Conservation (phyloP, 768 basidiomycete genomes). For the Kwoniella mangroviensis region DNA sequence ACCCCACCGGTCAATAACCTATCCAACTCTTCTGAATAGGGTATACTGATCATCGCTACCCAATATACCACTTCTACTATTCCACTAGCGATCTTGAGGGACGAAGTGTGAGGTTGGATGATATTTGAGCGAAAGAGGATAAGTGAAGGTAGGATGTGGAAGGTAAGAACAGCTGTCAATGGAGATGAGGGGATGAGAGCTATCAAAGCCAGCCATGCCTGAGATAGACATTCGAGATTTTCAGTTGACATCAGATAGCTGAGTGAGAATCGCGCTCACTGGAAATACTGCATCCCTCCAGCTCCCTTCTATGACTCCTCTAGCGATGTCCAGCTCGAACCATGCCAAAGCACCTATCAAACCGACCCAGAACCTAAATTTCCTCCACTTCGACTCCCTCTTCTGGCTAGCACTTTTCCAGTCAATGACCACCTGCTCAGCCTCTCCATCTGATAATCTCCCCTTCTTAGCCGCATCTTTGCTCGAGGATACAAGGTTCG, state of each 20-base stretch:
- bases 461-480: background rate
- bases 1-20: slow-evolving; percentile 38
- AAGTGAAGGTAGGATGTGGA: slow-evolving; percentile 45
- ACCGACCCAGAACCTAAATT: slow-evolving; percentile 27
- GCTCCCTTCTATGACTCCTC: slow-evolving; percentile 11
- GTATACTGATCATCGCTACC: slow-evolving; percentile 43
- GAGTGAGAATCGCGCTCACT: slow-evolving; percentile 24
- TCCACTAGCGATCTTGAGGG: slow-evolving; percentile 30
- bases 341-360: slow-evolving; percentile 35
- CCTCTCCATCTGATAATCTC: slow-evolving; percentile 20
- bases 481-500: slow-evolving; percentile 28
- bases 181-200: slow-evolving; percentile 31
- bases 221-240: background rate
- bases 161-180: slow-evolving; percentile 30
- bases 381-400: slow-evolving; percentile 30
- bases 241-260: background rate
- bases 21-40: slow-evolving; percentile 42
- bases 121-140: slow-evolving; percentile 32
- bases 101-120: slow-evolving; percentile 16
- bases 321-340: slow-evolving; percentile 32
- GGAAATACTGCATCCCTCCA: slow-evolving; percentile 40
- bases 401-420: slow-evolving; percentile 1
- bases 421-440: slow-evolving; percentile 29
- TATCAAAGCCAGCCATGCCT: slow-evolving; percentile 38
- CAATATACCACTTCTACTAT: slow-evolving; percentile 42